These are phyloP conservation scores for Vanilla planifolia DNA, from an alignment of 106 monocot genomes.

Conservation along the genomic window DNA sequence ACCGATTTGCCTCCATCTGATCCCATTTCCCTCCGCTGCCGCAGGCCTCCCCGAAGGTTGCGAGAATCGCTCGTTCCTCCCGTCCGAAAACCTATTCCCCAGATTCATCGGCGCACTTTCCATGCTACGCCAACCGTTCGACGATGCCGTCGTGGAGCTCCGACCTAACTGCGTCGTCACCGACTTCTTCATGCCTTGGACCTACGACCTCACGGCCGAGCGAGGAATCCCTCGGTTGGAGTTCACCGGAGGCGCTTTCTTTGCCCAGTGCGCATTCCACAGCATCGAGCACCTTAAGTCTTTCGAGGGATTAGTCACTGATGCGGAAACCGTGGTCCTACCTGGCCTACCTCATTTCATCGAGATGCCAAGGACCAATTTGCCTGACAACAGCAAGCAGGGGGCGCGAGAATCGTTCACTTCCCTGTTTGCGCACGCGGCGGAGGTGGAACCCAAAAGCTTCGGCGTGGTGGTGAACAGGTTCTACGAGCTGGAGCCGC, in stretches of 20 bases:
- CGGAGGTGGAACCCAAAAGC: background rate
- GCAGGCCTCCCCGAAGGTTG: constrained; percentile 27
- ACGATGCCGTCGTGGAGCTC: background rate
- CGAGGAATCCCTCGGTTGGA: constrained; percentile 15
- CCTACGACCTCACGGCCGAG: constrained; percentile 7
- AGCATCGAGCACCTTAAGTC: background rate
- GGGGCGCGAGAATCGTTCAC: background rate
- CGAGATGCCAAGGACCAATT: background rate
- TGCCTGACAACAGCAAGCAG: background rate
- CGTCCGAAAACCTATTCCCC: background rate
- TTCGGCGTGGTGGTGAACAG: constrained; percentile 15
- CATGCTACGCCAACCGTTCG: background rate
- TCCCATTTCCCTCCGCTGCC: constrained; percentile 25
- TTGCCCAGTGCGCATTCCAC: constrained; percentile 7
- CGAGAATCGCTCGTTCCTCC: constrained; percentile 34
- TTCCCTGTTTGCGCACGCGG: background rate
- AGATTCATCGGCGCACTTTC: constrained; percentile 16
- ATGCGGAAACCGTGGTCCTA: constrained; percentile 3
- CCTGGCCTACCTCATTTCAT: constrained; percentile 6
- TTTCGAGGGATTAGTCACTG: no score
- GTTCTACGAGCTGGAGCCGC: constrained; percentile 18
- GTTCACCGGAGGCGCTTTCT: constrained; percentile 12
- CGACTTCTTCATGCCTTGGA: constrained; percentile 22
- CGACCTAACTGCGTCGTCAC: constrained; percentile 24
- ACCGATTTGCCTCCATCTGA: constrained; percentile 9